phyloP scores from a whole-genome alignment of 2,329 filamentous ascomycete species.

The Colletotrichum cereale region DNA sequence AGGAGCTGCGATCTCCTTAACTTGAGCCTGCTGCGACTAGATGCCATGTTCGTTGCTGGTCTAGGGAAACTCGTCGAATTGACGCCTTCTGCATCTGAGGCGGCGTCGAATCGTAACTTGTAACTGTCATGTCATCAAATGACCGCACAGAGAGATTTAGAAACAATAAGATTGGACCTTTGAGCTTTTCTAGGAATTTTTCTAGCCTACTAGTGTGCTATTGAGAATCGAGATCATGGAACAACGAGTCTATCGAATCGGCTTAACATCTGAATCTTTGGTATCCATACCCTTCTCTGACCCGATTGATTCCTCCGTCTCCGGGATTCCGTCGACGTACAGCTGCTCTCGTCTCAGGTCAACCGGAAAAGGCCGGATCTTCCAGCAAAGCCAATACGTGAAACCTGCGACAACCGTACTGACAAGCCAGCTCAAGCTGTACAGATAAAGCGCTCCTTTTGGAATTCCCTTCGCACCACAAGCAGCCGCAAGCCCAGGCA shows the following conservation, averaged over 20 bases:
- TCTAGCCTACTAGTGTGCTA: background rate
- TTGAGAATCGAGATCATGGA: no score
- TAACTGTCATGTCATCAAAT: background rate
- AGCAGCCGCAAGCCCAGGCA: constrained; percentile 43
- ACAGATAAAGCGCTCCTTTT: constrained; percentile 39
- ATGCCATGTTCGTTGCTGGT: constrained; percentile 34
- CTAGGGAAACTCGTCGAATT: constrained; percentile 25
- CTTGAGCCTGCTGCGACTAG: constrained; percentile 12
- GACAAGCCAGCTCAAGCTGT: constrained; percentile 44
- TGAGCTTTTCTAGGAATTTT: no score
- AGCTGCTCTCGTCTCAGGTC: constrained; percentile 5
- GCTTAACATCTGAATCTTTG: background rate
- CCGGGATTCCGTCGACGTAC: constrained; percentile 8
- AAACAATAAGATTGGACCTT: background rate
- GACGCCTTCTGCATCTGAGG: constrained; percentile 18
- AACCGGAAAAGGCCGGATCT: constrained; percentile 13
- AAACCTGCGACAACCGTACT: constrained; percentile 37
- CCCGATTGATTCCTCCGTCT: background rate
- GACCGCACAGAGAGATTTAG: background rate
- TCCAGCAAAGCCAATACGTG: constrained; percentile 36
- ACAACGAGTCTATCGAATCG: background rate
- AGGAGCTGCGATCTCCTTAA: constrained; percentile 33
- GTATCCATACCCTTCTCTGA: constrained; percentile 2
- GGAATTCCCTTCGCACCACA: constrained; percentile 42
- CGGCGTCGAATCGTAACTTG: constrained; percentile 1